Conservation (phyloP, 306 rosid species). For the Vigna nakashimae region DNA sequence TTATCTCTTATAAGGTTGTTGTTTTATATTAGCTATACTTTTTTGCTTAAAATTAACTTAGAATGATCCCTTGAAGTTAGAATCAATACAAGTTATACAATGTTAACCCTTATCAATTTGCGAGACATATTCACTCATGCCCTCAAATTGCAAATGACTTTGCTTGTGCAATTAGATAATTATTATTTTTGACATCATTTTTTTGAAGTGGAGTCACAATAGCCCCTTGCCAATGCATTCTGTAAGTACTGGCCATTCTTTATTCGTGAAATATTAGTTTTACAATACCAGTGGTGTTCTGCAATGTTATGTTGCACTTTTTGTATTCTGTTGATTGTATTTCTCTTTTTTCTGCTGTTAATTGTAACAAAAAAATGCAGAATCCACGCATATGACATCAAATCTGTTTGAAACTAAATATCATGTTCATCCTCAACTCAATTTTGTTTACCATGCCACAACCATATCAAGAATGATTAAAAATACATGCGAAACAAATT, state of each 20-base stretch:
- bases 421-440: not conserved
- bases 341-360: not conserved
- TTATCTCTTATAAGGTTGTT: conserved; percentile 19
- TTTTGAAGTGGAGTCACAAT: not conserved
- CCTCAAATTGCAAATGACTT: conserved; percentile 11
- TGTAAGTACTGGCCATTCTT: conserved; percentile 14
- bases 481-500: no score
- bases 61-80: conserved; percentile 22
- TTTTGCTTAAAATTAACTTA: not conserved
- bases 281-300: not conserved
- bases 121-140: conserved; percentile 1
- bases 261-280: not conserved
- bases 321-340: not conserved
- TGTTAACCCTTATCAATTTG: not conserved
- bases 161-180: conserved; percentile 1
- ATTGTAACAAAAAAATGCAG: not conserved
- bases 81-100: not conserved
- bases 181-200: not conserved
- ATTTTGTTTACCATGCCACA: not conserved
- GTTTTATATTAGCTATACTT: not conserved
- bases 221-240: not conserved
- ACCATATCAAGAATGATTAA: not conserved
- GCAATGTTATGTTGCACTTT: not conserved
- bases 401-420: not conserved
- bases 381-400: not conserved